Base-by-base conservation (phyloP, 257 asterid species). In the Solanum arcanum region DNA sequence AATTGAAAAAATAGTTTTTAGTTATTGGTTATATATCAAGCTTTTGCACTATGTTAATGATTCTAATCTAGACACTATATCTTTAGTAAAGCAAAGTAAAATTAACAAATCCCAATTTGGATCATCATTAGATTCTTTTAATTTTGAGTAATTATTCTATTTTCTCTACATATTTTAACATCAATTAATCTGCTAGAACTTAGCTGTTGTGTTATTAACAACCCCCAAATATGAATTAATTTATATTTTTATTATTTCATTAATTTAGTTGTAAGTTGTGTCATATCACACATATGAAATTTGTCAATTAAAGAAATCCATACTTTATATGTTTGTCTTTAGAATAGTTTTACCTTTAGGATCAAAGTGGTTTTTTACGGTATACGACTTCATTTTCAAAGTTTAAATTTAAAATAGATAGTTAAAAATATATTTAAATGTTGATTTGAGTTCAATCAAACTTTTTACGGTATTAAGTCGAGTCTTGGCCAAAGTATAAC, bases 21-120 rank as follows among this genome's bases (percentile, higher is more conserved):
- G 44, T 47, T 37, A 41, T 77, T 62, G 37, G 37, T 60, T 84
- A 64, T 84, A 84, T 66, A 84, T 87, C 75, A 83, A 76, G 46
- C 85, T 56, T 68, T 75, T 64, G 89, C 86, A 83, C 76, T 83
- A 31, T 86, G 41, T 84, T 84, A 83, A 89, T 89, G 37, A 89
- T 89, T 87, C 52, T 86, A n/a, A 75, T 12, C 77, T 21, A 74
- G 39, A 86, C 72, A 77, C 23, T 31, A 42, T 83, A 78, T 66
- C 39, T 41, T 87, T 29, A 41, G 62, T 59, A 68, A 42, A 46
- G 83, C n/a, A 83, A 5, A n/a, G 39, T 64, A 83, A 46, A 80
- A 84, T 84, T 66, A 80, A 81, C 33, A 81, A 10, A 81, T 81
- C 42, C 42, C 85, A 81, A 81, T 49, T 81, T 81, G 44, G 42